Evolutionary conservation across 345 rosid species (phyloP).

Genomic region (Brassica napus): DNA sequence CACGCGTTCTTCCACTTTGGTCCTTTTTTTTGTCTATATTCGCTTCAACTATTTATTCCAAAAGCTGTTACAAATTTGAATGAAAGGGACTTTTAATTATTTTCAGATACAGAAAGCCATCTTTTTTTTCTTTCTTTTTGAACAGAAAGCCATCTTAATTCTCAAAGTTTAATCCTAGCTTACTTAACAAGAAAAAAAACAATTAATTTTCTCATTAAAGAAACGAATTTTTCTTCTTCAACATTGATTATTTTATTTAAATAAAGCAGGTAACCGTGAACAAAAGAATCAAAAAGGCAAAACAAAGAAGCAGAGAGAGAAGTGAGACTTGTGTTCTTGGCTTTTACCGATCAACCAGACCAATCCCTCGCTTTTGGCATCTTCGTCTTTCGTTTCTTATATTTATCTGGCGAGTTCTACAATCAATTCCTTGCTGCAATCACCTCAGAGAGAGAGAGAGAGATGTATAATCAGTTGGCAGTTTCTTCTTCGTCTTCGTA

Average conservation of each 20-base stretch:
- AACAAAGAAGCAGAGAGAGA: conserved; percentile 1
- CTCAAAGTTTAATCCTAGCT: conserved; percentile 17
- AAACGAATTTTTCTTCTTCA: conserved; percentile 32
- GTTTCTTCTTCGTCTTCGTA: conserved; percentile 45
- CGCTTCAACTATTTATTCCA: conserved; percentile 33
- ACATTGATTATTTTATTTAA: conserved; percentile 24
- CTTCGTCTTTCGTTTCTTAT: conserved; percentile 27
- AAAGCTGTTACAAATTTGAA: conserved; percentile 18
- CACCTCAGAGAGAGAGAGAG: background rate
- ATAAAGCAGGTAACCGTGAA: conserved; percentile 35
- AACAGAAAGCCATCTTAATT: conserved; percentile 16
- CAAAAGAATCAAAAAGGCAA: conserved; percentile 37
- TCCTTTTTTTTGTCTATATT: conserved; percentile 33
- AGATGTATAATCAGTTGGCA: conserved; percentile 41
- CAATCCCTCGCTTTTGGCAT: conserved; percentile 33
- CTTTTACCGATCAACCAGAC: conserved; percentile 43
- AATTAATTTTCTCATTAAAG: conserved; percentile 13
- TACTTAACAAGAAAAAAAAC: conserved; percentile 13
- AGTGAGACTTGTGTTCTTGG: conserved; percentile 43
- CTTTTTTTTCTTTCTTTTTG: too few species aligned
- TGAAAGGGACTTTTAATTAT: conserved; percentile 22
- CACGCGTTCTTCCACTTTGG: conserved; percentile 37
- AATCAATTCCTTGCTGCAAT: conserved; percentile 24
- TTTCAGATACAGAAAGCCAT: too few species aligned
- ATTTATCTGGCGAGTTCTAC: background rate